Base-by-base conservation (phyloP, 2,329 filamentous ascomycete genomes). In the Diaporthe humulicola region DNA sequence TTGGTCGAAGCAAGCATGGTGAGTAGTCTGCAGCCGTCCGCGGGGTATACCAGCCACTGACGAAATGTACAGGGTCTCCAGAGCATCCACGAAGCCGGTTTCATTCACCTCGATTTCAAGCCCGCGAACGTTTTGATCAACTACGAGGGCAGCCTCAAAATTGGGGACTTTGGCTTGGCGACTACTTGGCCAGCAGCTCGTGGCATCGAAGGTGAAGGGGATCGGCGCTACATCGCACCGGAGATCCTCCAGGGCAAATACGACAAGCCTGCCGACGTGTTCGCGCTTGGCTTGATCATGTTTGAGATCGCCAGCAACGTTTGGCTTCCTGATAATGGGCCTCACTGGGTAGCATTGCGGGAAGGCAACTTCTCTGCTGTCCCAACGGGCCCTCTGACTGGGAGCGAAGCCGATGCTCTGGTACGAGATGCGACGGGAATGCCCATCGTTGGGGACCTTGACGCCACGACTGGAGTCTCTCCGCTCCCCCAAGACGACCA, bases 301-400 rank as follows among this genome's bases (percentile, higher is more conserved):
- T 91, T 98, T 67, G 97, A 99, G 85, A 97, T 96, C 80, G 96
- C 95, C 36, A 95, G 94, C 77, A 99, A 99, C 81, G 95, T 98
- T 69, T 93, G 95, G 77, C 92, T 99, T 38, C 97, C 97, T 0
- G 95, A 98, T 81, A 98, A 98, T 78, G 97, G 97, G 60, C 90
- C 92, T 22, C 94, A 93, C 22, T 99, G 97, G 97, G 92, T 96
- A 80, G 95, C 95, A 64, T 89, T 99, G 61, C 92, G 97, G 66
- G 94, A 94, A 73, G 96, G 95, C 48, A 96, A 98, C 81, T 92
- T 98, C 81, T 95, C 93, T 74, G 94, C 96, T 78, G 90, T 98
- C 19, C 96, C 96, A 2, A 95, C 93, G 80, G 75, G 75, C 19
- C 75, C 75, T n/a, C 89, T 99, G 74, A 98, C 95, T 2, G 96